These are phyloP conservation scores for Pseudogymnoascus sp. DNA, from an alignment of 2,329 filamentous ascomycete genomes.

Conservation along the genomic window DNA sequence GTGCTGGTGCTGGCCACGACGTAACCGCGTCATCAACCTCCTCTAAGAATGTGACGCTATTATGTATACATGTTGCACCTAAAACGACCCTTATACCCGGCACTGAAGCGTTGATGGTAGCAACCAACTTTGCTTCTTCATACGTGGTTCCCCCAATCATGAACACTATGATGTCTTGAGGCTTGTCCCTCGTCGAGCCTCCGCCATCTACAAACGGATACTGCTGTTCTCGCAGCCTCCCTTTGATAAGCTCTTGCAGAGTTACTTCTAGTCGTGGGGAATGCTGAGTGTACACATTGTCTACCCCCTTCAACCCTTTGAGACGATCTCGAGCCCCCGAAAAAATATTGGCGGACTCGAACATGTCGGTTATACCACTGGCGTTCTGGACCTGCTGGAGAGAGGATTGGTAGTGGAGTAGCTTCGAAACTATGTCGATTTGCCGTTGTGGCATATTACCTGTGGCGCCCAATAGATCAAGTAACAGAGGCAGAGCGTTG, in stretches of 20 bases:
- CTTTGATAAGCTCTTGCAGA: constrained; percentile 88
- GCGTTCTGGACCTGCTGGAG: constrained; percentile 71
- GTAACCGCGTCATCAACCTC: constrained; percentile 85
- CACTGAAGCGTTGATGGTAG: constrained; percentile 86
- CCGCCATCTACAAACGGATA: constrained; percentile 92
- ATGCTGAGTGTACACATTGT: constrained; percentile 98
- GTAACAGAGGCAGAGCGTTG: constrained; percentile 74
- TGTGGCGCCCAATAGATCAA: constrained; percentile 77
- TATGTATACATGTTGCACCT: constrained; percentile 82
- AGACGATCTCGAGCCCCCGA: constrained; percentile 80
- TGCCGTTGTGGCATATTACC: constrained; percentile 71
- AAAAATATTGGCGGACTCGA: constrained; percentile 87
- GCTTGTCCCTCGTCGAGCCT: constrained; percentile 83
- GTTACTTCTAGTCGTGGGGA: constrained; percentile 81
- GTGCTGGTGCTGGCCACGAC: constrained; percentile 67
- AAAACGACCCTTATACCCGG: constrained; percentile 85
- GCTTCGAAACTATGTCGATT: constrained; percentile 72
- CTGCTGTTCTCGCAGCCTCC: constrained; percentile 73
- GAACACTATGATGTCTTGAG: constrained; percentile 92
- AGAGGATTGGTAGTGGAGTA: constrained; percentile 80
- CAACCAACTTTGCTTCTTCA: constrained; percentile 93
- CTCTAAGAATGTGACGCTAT: constrained; percentile 79
- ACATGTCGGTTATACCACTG: constrained; percentile 80
- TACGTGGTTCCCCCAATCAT: constrained; percentile 92
- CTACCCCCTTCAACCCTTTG: constrained; percentile 92